Percentiles rank a stretch among this genome's conserved stretches.
phyloP scores from a whole-genome alignment of 2,329 filamentous ascomycete species.

The Pseudogymnoascus sp. region DNA sequence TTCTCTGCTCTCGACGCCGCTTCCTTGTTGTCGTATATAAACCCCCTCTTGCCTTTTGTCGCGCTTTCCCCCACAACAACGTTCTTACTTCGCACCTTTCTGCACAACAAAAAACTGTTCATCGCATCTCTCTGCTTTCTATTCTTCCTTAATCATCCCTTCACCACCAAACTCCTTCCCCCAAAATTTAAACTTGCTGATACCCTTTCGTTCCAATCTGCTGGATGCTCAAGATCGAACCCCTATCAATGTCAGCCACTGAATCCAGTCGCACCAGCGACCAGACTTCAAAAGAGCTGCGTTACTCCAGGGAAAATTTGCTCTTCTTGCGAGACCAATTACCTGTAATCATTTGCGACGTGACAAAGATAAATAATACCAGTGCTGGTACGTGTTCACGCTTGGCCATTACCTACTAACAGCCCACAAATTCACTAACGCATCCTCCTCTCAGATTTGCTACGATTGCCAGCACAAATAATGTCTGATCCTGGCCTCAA shows the following conservation, averaged over 20 bases:
- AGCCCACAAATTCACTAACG: neutral
- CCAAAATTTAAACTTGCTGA: slow-evolving; percentile 3
- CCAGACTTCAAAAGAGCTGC: neutral
- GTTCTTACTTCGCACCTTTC: neutral
- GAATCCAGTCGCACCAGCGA: neutral
- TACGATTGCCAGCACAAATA: neutral
- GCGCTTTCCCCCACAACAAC: neutral
- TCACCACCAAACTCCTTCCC: neutral
- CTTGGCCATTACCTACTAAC: neutral
- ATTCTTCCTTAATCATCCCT: slow-evolving; percentile 6
- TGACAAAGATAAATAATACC: neutral
- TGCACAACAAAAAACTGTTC: neutral
- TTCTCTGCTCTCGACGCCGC: neutral
- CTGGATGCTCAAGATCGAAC: neutral
- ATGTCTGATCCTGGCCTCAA: neutral
- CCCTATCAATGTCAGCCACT: neutral
- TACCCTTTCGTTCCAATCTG: slow-evolving; percentile 3
- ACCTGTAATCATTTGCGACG: slow-evolving; percentile 8
- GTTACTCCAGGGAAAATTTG: neutral
- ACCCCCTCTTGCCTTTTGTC: neutral
- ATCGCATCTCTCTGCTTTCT: neutral
- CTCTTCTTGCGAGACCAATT: slow-evolving; percentile 6
- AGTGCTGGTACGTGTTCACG: neutral
- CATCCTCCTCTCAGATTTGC: neutral
- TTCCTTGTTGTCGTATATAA: neutral